These are phyloP conservation scores for Calonectria naviculata DNA, from an alignment of 2,329 filamentous ascomycete species.

Conservation along the genomic window DNA sequence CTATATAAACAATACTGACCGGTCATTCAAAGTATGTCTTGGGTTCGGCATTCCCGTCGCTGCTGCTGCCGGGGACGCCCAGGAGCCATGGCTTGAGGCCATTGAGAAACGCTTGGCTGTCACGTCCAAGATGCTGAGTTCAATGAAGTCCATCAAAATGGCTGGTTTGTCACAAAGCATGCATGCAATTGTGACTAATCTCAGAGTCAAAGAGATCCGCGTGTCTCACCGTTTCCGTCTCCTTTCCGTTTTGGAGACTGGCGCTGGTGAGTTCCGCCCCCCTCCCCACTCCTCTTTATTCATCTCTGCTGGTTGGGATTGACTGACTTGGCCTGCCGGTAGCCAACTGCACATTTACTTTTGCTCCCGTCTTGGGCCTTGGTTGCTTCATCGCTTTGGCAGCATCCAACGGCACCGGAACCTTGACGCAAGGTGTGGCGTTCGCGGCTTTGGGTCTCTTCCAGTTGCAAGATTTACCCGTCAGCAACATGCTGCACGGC, in stretches of 20 bases:
- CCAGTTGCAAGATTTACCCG: not conserved
- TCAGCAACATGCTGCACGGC: not conserved
- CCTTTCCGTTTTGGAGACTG: constrained; percentile 31
- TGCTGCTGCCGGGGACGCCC: constrained; percentile 1
- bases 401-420: not conserved
- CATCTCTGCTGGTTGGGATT: too few species aligned
- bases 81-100: constrained; percentile 41
- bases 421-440: not conserved
- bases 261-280: not conserved
- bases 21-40: not conserved
- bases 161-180: constrained; percentile 34
- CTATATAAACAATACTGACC: not conserved
- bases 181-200: constrained; percentile 25
- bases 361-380: not conserved
- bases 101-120: constrained; percentile 42
- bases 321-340: not conserved
- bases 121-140: constrained; percentile 41
- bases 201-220: constrained; percentile 5
- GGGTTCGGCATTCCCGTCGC: constrained; percentile 33
- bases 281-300: not conserved
- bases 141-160: constrained; percentile 49
- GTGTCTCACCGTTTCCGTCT: constrained; percentile 17
- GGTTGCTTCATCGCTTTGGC: not conserved
- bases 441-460: not conserved
- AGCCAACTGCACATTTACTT: not conserved